Base-by-base conservation (phyloP, 2,329 filamentous ascomycete genomes). In the Colletotrichum sp. region DNA sequence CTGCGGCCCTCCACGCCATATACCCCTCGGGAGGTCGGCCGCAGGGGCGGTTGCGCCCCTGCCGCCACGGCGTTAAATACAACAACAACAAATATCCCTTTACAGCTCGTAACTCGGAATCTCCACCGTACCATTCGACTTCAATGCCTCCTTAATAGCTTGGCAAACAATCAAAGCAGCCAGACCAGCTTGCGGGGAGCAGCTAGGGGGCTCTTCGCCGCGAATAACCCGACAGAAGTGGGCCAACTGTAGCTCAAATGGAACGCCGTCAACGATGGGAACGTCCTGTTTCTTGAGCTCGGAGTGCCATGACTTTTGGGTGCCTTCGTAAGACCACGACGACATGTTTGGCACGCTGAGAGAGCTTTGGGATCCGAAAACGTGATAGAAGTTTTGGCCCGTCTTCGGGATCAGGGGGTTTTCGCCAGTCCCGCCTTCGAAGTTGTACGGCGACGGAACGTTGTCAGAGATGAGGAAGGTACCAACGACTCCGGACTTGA, bases 361-460 rank as follows among this genome's bases (percentile, higher is more conserved):
- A 24, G 83, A 85, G 1, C 81, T 89, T 4, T 88, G 80, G 0
- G 86, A 87, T 0, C 89, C 89, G 73, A 91, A 87, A n/a, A 91
- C 86, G 1, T 88, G 84, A 72, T 90, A 91, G 64, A 89, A 87
- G 75, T 85, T 86, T 72, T 80, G 80, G 0, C 78, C 81, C 3
- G 82, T 79, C 9, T 80, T 79, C 0, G 88, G 86, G 63, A 91
- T 87, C 1, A 83, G 78, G 0, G 89, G 88, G 72, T 91, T 92
- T 80, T 92, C 90, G 3, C 89, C 89, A 0, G 90, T 91, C 0
- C 88, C 90, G 3, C 84, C 80, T 78, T 91, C 90, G 63, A 91
- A 91, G 70, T 84, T 88, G 78, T 90, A 86, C 2, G 88, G 87
- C 1, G 86, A 87, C 0, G 88, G 85, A 0, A 85, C 83, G 9